Base-by-base conservation (phyloP, 441 rosid genomes). In the Populus hybrid region DNA sequence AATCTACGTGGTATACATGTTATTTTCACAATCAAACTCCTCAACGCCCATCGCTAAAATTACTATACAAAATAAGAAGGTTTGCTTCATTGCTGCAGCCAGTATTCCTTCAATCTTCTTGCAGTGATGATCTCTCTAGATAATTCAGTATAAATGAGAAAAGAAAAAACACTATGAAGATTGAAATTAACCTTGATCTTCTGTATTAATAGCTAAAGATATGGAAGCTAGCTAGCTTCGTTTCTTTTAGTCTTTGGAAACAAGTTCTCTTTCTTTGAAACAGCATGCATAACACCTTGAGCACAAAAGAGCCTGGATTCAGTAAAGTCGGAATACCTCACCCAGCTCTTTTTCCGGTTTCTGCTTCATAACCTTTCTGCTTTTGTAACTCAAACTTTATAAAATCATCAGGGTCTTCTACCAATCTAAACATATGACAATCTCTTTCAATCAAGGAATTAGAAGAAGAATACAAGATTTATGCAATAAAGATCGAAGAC, bases 211-310 rank as follows among this genome's bases (percentile, higher is more conserved):
- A 40, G 11, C 46, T 40, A 40, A 9, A 40, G 46, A 76, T 64
- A n/a, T 2, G 30, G 78, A 75, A 72, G 75, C 57, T 72, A 36
- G 69, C 8, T 69, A 34, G 35, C 42, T 38, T 32, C 3, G 38
- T 72, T 11, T 35, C 26, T 70, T 73, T 40, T 50, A 67, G 24
- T 59, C 7, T 69, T 7, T 59, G 67, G 65, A 76, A 76, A 85
- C 61, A 72, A 64, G 74, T 65, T 74, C 76, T 40, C 50, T 35
- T 68, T 63, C 64, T 79, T 79, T 72, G 65, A 2, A 77, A 63
- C 46, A 63, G 42, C 36, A 40, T 40, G 42, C 36, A 40, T 40
- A 78, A 79, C 75, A 78, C 80, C 88, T 82, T 76, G 87, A 82
- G 84, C 59, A 78, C 83, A 82, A 79, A 79, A 78, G 73, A 0